Percentiles rank a stretch among this genome's conserved stretches.
Evolutionary conservation across 208 protist species (phyloP).

Genomic region (Naegleria fowleri): DNA sequence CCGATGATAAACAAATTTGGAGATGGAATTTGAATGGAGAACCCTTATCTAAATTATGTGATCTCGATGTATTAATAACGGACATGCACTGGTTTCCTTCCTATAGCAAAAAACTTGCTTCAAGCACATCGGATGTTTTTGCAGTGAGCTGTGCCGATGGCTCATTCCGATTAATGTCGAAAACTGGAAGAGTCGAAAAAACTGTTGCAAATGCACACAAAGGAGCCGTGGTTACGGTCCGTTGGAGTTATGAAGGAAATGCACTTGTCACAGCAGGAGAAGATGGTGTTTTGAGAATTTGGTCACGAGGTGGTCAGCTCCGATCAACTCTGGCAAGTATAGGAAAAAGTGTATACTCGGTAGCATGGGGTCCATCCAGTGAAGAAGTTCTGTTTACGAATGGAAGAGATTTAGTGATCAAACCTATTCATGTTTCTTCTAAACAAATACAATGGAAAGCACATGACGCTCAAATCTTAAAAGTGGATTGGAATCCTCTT

Average conservation of each 20-base stretch:
- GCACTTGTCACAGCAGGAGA: constrained; percentile 84
- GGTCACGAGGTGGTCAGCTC: constrained; percentile 71
- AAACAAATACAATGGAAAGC: constrained; percentile 86
- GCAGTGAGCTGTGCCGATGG: constrained; percentile 80
- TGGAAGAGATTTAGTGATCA: constrained; percentile 80
- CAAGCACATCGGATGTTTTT: constrained; percentile 67
- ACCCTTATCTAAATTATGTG: constrained; percentile 66
- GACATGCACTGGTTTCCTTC: constrained; percentile 79
- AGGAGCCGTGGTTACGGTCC: background rate
- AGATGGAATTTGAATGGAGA: constrained; percentile 82
- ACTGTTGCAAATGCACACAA: constrained; percentile 29
- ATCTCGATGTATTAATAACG: constrained; percentile 78
- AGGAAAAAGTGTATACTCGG: constrained; percentile 75
- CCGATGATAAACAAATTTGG: constrained; percentile 77
- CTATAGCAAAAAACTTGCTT: constrained; percentile 45
- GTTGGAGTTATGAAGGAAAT: constrained; percentile 48
- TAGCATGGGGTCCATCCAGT: constrained; percentile 78
- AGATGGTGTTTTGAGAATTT: constrained; percentile 77
- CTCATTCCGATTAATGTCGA: constrained; percentile 36
- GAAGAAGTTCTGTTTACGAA: constrained; percentile 80
- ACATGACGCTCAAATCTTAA: constrained; percentile 84
- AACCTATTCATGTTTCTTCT: constrained; percentile 79
- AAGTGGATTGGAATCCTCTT: constrained; percentile 87
- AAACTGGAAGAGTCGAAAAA: constrained; percentile 42
- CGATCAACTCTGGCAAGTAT: constrained; percentile 70